Evolutionary conservation across 2,329 filamentous ascomycete species (phyloP).

Genomic region (Fonsecaea multimorphosa): DNA sequence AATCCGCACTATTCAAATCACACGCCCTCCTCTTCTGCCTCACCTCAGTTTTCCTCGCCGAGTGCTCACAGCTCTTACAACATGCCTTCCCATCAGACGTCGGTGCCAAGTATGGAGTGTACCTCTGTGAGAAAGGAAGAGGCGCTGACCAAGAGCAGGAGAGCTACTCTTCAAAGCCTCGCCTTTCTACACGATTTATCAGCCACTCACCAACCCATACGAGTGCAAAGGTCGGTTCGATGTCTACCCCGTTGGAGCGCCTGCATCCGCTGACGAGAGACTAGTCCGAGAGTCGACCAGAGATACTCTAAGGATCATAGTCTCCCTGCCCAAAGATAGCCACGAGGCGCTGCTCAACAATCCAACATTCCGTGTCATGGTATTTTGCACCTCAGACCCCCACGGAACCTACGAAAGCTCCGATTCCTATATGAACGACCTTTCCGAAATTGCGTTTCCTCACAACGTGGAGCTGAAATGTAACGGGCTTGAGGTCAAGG

Average conservation of each 20-base stretch:
- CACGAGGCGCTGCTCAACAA: conserved; percentile 65
- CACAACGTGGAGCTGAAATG: conserved; percentile 91
- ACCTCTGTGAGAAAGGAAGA: neutral
- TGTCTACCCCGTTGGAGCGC: conserved; percentile 34
- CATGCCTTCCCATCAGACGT: conserved; percentile 24
- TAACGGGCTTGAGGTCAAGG: conserved; percentile 85
- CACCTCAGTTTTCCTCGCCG: conserved; percentile 36
- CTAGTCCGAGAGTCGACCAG: conserved; percentile 66
- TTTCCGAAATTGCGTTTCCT: conserved; percentile 80
- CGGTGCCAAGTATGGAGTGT: conserved; percentile 27
- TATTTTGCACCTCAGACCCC: conserved; percentile 79
- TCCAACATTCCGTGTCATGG: conserved; percentile 72
- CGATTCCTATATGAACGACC: conserved; percentile 59
- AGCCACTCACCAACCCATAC: conserved; percentile 68
- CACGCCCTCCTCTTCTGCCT: conserved; percentile 37
- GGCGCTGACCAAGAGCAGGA: conserved; percentile 43
- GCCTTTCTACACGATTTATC: conserved; percentile 79
- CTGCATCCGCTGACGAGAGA: conserved; percentile 13
- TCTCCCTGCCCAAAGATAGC: conserved; percentile 60
- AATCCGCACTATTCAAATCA: conserved; percentile 36
- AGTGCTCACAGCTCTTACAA: conserved; percentile 27
- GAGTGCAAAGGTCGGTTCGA: conserved; percentile 72
- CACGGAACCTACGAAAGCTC: no score
- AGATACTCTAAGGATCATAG: conserved; percentile 64
- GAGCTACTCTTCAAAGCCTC: conserved; percentile 71